Percentiles rank a stretch among this genome's conserved stretches.
Evolutionary conservation across 345 rosid species (phyloP).

Genomic region (Ricinus communis): DNA sequence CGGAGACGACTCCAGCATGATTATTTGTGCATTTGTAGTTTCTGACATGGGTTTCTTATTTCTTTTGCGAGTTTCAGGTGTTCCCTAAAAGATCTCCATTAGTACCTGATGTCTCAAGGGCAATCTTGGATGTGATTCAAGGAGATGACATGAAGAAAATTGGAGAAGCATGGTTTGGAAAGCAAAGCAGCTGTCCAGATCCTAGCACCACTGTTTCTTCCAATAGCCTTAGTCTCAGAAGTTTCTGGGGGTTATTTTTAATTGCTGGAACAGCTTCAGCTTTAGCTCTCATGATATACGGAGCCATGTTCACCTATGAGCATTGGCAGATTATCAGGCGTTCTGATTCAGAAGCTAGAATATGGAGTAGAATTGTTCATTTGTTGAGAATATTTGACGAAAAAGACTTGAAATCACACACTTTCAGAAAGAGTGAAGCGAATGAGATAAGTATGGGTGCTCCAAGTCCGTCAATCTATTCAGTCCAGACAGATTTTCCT

Average conservation of each 20-base stretch:
- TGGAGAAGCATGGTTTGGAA: constrained; percentile 18
- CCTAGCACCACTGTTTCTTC: constrained; percentile 12
- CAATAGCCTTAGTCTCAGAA: constrained; percentile 17
- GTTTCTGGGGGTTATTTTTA: constrained; percentile 29
- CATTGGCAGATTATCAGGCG: not conserved
- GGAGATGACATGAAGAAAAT: constrained; percentile 23
- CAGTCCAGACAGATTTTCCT: too few relatives aligned
- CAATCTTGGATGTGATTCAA: constrained; percentile 17
- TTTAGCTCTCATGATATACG: constrained; percentile 9
- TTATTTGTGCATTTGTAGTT: too few relatives aligned
- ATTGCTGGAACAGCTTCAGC: constrained; percentile 22
- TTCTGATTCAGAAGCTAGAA: not conserved
- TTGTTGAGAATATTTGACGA: constrained; percentile 17
- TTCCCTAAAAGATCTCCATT: constrained; percentile 26
- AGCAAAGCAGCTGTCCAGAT: constrained; percentile 9
- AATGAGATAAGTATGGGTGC: not conserved
- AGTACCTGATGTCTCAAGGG: constrained; percentile 25
- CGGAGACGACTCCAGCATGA: not conserved
- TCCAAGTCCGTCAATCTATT: not conserved
- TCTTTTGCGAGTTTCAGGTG: constrained; percentile 7
- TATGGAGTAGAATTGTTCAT: not conserved
- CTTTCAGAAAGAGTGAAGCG: constrained; percentile 1
- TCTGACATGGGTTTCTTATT: too few relatives aligned
- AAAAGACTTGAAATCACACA: constrained; percentile 17
- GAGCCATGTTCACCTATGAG: constrained; percentile 13